Evolutionary conservation across 495 filamentous ascomycete genomes (phyloP).

Genomic region (Letharia lupina): DNA sequence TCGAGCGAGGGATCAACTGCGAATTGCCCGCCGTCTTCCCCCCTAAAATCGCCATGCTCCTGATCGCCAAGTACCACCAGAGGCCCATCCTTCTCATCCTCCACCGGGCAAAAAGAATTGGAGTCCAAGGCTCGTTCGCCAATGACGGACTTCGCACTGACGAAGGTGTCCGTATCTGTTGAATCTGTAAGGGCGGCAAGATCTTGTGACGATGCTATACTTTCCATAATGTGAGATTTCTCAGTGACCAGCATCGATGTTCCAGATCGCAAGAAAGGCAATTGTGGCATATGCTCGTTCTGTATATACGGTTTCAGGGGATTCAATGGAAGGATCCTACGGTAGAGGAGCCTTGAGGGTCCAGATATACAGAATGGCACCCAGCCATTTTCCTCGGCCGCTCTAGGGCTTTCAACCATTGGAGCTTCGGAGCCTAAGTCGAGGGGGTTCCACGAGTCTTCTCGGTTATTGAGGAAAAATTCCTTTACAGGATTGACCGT

Average conservation of each 20-base stretch:
- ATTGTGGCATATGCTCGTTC: neutral
- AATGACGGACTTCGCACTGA: neutral
- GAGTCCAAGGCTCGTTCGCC: neutral
- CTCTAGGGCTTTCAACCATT: neutral
- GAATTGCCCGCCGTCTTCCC: neutral
- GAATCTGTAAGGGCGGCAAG: conserved; percentile 3
- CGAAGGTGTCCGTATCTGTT: neutral
- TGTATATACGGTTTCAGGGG: neutral
- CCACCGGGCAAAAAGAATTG: neutral
- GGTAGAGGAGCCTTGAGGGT: neutral
- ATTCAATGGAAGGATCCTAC: neutral
- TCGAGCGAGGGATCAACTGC: neutral
- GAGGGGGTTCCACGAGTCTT: neutral
- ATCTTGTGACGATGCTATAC: neutral
- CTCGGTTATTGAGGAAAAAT: neutral
- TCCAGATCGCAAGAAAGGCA: neutral
- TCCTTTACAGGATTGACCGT: neutral
- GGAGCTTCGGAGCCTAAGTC: neutral
- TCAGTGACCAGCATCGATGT: conserved; percentile 2
- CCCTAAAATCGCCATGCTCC: neutral
- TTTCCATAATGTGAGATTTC: neutral
- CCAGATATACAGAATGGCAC: neutral
- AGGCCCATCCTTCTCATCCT: neutral
- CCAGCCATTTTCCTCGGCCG: neutral
- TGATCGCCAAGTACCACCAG: neutral